These are phyloP conservation scores for Prosopis cineraria DNA, from an alignment of 306 rosid genomes.

Conservation along the genomic window DNA sequence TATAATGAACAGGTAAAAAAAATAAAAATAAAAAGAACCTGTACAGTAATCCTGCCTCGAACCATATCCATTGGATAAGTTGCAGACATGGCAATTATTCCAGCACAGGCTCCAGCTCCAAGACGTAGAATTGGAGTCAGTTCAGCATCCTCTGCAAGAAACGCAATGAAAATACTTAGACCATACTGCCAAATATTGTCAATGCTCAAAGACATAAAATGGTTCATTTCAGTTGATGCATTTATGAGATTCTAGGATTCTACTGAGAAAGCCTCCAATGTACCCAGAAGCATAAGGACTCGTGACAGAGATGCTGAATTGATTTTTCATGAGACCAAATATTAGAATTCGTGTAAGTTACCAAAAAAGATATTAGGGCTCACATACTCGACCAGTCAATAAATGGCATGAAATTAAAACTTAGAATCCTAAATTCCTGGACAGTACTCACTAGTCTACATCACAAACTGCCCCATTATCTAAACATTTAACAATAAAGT, in stretches of 20 bases:
- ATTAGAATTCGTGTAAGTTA: not conserved
- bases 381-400: not conserved
- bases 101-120: conserved; percentile 99
- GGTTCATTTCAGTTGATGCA: not conserved
- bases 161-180: conserved; percentile 17
- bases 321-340: not conserved
- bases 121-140: conserved; percentile 92
- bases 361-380: not conserved
- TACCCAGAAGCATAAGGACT: not conserved
- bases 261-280: not conserved
- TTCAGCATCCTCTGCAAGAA: conserved; percentile 86
- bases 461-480: not conserved
- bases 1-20: not conserved
- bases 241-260: not conserved
- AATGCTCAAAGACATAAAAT: not conserved
- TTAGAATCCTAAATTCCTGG: not conserved
- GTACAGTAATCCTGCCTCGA: conserved; percentile 97
- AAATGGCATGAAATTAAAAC: not conserved
- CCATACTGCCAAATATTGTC: not conserved
- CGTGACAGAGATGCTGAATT: not conserved
- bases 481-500: not conserved
- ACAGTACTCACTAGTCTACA: not conserved
- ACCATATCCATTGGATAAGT: conserved; percentile 99
- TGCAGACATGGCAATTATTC: conserved; percentile 99
- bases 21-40: conserved; percentile 55